Evolutionary conservation across 2,329 filamentous ascomycete genomes (phyloP), one percentile per base, ranked within the genome.

Genomic region (Colletotrichum orbiculare): DNA sequence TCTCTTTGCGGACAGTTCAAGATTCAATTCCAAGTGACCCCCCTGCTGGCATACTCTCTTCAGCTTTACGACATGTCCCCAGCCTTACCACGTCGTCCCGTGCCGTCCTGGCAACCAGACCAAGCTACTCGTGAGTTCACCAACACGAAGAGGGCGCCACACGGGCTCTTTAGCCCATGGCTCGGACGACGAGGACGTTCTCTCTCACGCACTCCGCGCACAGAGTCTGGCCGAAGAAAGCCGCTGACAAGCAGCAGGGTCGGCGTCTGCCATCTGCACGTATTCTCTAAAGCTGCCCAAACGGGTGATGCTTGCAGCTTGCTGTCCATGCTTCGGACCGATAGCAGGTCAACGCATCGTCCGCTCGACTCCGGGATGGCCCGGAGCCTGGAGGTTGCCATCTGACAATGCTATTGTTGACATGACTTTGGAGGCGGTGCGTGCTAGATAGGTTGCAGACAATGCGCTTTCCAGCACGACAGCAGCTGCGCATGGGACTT

Each of bases 161-260:
- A 52, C 46, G 17, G 47, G 39, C 60, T 37, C 12, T 58, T 38
- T 52, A 35, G 60, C 46, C 53, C 11, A 17, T 41, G 13, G 60
- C 60, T 63, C 46, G 54, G 60, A 63, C 53, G 41, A 58, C 15
- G 37, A 47, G 25, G 1, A 25, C 25, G 25, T 25, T 25, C 25
- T 25, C 25, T 25, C 25, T 25, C 25, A 25, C 3, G 25, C 25
- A 25, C 25, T 25, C 25, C 25, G 25, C 25, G 25, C 15, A 8
- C 8, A 13, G 17, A 11, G 13, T 34, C 17, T 33, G 7, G 11
- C 11, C 46, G 46, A 12, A 34, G 0, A 8, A 47, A 2, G 6
- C 15, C n/a, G 7, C 34, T 43, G 37, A 60, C 37, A 55, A 38
- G 15, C 42, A 39, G 38, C 33, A n/a, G n/a, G 8, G 34, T 5